Base-by-base conservation (phyloP, 2,329 filamentous ascomycete species). In the Shiraia bambusicola region DNA sequence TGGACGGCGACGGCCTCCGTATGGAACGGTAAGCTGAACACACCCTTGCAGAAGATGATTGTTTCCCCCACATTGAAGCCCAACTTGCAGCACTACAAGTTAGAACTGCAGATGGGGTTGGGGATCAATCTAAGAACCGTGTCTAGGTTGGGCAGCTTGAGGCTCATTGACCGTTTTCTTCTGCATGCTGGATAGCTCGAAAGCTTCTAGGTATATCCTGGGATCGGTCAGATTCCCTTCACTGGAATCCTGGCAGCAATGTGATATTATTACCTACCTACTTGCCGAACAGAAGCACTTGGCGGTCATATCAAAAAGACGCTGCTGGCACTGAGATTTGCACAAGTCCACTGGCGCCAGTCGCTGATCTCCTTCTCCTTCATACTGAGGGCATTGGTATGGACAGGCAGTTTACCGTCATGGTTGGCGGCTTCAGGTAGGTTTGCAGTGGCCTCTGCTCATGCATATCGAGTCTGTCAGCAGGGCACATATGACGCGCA, bases 401-500 rank as follows among this genome's bases (percentile, higher is more conserved):
- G 39, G 56, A 50, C 40, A 37, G 44, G 37, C 34, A 37, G 36
- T 42, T 33, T 50, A 48, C 49, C 43, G 41, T 45, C 37, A 28
- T 35, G 37, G 50, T 49, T 37, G 42, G 37, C 39, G 42, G 28
- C 46, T 39, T 44, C 30, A 31, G 34, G 32, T 48, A 47, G 37
- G 36, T 61, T 65, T 65, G n/a, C n/a, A n/a, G n/a, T n/a, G n/a
- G n/a, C n/a, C n/a, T n/a, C n/a, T n/a, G n/a, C n/a, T n/a, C n/a
- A n/a, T n/a, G n/a, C n/a, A n/a, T n/a, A n/a, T n/a, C n/a, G n/a
- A 45, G 49, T 54, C 53, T 56, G 57, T 52, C 58, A 60, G 55
- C 56, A 51, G 48, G 37, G 48, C 42, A 35, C 19, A 33, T 26
- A 34, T 38, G 42, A 47, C 39, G 43, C 40, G 28, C 33, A 41